A percentile compares a stretch with the other conserved stretches of the same genome.
Conservation (phyloP, 2,329 filamentous ascomycete species). For the Pestalotiopsis sp. region DNA sequence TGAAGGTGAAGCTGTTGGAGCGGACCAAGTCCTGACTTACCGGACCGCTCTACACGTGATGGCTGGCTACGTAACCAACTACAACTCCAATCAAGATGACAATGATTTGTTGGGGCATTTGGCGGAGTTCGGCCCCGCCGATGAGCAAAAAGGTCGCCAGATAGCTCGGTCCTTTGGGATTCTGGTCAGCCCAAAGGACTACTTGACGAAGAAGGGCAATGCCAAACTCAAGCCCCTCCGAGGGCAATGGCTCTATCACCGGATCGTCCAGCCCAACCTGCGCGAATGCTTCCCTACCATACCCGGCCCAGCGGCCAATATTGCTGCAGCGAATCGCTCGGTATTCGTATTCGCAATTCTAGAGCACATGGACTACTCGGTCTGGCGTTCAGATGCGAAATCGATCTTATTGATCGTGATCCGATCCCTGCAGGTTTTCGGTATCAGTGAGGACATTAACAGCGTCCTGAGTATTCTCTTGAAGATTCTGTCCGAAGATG, state of each 20-base stretch:
- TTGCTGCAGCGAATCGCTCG: slow-evolving; percentile 43
- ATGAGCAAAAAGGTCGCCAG: slow-evolving; percentile 25
- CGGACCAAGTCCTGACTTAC: neutral
- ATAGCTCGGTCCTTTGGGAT: slow-evolving; percentile 30
- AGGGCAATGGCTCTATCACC: slow-evolving; percentile 31
- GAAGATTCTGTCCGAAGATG: slow-evolving; percentile 48
- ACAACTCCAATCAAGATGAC: slow-evolving; percentile 16
- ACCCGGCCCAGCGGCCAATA: slow-evolving; percentile 17
- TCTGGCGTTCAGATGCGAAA: slow-evolving; percentile 55
- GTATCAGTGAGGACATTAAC: slow-evolving; percentile 45
- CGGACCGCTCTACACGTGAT: slow-evolving; percentile 31
- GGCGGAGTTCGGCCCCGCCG: slow-evolving; percentile 18
- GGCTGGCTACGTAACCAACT: slow-evolving; percentile 33
- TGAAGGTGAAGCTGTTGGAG: neutral
- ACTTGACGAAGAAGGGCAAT: slow-evolving; percentile 28
- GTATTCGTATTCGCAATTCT: slow-evolving; percentile 52
- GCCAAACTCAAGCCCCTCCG: slow-evolving; percentile 27
- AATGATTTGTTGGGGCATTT: slow-evolving; percentile 26
- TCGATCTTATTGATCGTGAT: slow-evolving; percentile 53
- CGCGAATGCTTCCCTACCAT: slow-evolving; percentile 41
- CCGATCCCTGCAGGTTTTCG: slow-evolving; percentile 45
- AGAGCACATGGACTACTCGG: slow-evolving; percentile 50
- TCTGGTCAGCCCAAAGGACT: slow-evolving; percentile 30
- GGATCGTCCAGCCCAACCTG: slow-evolving; percentile 37
- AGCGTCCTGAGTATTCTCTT: slow-evolving; percentile 53